Evolutionary conservation across 768 basidiomycete species (phyloP).

Genomic region (Mycena rosella): DNA sequence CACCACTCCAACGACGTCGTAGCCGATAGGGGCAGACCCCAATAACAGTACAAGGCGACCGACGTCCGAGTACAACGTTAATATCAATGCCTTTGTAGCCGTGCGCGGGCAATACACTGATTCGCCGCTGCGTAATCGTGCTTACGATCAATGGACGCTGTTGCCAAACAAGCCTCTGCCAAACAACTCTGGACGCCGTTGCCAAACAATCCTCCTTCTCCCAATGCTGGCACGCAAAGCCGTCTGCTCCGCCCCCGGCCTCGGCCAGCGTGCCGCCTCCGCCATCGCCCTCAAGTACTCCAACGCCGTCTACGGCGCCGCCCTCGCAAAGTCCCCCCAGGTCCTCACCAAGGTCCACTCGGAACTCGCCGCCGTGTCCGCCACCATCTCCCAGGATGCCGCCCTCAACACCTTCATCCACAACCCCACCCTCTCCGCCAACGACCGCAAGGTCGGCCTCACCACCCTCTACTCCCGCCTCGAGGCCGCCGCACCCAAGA

Average conservation of each 20-base stretch:
- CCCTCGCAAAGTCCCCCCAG: constrained; percentile 85
- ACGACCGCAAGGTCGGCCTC: constrained; percentile 81
- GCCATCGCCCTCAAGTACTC: constrained; percentile 88
- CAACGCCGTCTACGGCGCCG: constrained; percentile 83
- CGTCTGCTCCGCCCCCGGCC: constrained; percentile 55
- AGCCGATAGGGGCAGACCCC: too few relatives aligned
- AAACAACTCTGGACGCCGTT: background rate
- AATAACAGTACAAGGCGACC: too few relatives aligned
- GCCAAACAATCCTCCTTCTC: background rate
- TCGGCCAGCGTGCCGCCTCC: constrained; percentile 81
- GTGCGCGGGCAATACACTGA: too few relatives aligned
- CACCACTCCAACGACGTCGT: too few relatives aligned
- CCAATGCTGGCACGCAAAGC: constrained; percentile 63
- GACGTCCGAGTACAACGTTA: too few relatives aligned
- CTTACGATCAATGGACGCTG: too few relatives aligned
- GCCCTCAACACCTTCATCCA: constrained; percentile 79
- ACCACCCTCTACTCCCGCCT: constrained; percentile 74
- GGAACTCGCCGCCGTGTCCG: constrained; percentile 81
- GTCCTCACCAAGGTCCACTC: constrained; percentile 87
- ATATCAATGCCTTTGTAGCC: too few relatives aligned
- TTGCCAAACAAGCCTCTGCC: background rate
- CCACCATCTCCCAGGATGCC: constrained; percentile 74
- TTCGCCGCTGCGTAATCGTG: too few relatives aligned
- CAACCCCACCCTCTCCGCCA: constrained; percentile 92
- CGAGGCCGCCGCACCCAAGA: constrained; percentile 72